Evolutionary conservation across 139 green algal genomes (phyloP).

Genomic region (Coelastrella sp.): DNA sequence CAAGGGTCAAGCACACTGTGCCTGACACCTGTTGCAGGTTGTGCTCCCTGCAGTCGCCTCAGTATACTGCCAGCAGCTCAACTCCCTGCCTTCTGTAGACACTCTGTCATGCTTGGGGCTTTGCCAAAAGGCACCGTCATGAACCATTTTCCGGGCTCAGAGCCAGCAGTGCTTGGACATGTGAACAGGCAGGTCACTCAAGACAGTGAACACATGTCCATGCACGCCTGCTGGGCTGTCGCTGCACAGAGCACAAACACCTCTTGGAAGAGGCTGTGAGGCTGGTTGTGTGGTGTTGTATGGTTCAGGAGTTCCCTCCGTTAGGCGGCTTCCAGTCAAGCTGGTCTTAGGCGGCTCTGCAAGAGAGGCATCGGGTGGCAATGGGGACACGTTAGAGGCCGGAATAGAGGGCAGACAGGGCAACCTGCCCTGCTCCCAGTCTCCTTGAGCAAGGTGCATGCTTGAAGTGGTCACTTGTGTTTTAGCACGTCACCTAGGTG

Average conservation of each 20-base stretch:
- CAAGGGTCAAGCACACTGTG: background rate
- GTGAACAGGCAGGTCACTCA: slow-evolving; percentile 18
- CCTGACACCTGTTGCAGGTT: background rate
- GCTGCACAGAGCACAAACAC: slow-evolving; percentile 37
- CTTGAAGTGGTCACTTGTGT: no score
- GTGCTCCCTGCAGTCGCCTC: background rate
- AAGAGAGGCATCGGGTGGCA: slow-evolving; percentile 3
- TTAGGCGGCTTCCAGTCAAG: background rate
- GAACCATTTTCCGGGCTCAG: background rate
- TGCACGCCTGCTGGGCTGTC: background rate
- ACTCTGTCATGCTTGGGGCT: background rate
- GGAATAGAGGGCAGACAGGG: slow-evolving; percentile 49
- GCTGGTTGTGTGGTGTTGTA: background rate
- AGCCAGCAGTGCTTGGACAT: slow-evolving; percentile 21
- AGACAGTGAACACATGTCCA: slow-evolving; percentile 41
- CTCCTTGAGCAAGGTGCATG: background rate
- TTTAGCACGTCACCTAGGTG: no score
- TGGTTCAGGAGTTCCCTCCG: slow-evolving; percentile 9
- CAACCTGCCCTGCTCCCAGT: slow-evolving; percentile 47
- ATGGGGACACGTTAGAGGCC: slow-evolving; percentile 23
- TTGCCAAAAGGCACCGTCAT: background rate
- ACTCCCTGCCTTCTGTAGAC: background rate
- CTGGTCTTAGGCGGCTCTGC: background rate
- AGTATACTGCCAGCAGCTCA: background rate
- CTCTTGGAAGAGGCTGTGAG: slow-evolving; percentile 31